Conservation (phyloP, 306 rosid genomes). For the Vicia faba region DNA sequence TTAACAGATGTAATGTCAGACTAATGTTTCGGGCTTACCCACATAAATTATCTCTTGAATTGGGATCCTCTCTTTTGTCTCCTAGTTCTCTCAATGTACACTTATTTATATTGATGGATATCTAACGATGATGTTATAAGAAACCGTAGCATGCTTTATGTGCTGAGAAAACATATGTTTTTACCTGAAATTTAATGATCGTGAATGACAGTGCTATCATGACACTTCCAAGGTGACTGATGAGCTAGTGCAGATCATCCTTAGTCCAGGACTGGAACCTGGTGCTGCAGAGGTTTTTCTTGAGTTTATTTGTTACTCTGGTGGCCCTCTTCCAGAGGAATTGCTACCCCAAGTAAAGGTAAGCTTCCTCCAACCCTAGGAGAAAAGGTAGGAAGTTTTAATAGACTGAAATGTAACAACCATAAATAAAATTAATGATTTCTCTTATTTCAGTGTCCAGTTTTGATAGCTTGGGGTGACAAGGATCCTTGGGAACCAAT, state of each 20-base stretch:
- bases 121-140: conserved; percentile 12
- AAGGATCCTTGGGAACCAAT: conserved; percentile 99
- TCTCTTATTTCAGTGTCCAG: conserved; percentile 72
- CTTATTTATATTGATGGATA: neutral
- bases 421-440: neutral
- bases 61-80: neutral
- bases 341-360: conserved; percentile 86
- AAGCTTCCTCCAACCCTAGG: conserved; percentile 9
- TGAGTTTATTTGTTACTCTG: conserved; percentile 93
- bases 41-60: neutral
- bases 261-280: conserved; percentile 88
- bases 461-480: conserved; percentile 95
- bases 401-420: conserved; percentile 33
- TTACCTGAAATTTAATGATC: conserved; percentile 29
- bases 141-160: conserved; percentile 16
- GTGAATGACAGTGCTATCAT: conserved; percentile 77
- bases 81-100: conserved; percentile 3
- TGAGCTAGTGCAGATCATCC: conserved; percentile 80
- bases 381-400: conserved; percentile 19
- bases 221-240: conserved; percentile 87
- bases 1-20: no score
- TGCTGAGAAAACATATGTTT: conserved; percentile 18
- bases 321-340: conserved; percentile 97
- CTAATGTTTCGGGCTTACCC: neutral
- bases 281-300: conserved; percentile 94